phyloP scores from a whole-genome alignment of 805 yeast species.

The Metschnikowia anglica region DNA sequence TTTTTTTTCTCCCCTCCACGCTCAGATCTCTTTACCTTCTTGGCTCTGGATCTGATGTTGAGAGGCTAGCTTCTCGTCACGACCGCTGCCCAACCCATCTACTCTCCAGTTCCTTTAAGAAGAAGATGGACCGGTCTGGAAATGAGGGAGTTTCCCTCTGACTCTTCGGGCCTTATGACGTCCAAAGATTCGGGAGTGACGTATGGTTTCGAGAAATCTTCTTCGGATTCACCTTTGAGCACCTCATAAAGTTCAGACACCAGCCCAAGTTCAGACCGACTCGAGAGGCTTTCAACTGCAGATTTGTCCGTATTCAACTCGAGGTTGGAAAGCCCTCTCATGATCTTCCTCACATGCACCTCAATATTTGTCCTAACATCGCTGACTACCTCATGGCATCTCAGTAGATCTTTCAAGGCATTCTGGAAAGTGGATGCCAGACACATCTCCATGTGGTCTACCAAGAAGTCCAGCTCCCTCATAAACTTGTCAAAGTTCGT shows the following conservation, averaged over 20 bases:
- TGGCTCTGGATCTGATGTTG: too few relatives aligned
- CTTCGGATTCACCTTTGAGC: neutral
- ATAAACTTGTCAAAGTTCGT: neutral
- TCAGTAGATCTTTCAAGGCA: neutral
- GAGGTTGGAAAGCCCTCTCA: neutral
- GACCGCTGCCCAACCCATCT: too few relatives aligned
- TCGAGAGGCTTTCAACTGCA: neutral
- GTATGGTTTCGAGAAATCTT: neutral
- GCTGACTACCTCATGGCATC: neutral
- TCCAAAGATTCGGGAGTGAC: neutral
- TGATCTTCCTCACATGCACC: neutral
- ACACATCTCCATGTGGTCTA: neutral
- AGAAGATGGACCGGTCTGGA: too few relatives aligned
- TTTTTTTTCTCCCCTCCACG: too few relatives aligned
- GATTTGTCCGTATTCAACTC: neutral
- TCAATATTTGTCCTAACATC: neutral
- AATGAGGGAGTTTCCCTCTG: too few relatives aligned
- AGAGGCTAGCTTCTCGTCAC: too few relatives aligned
- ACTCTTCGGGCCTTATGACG: too few relatives aligned
- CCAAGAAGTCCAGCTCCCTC: conserved; percentile 5
- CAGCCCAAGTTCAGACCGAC: neutral
- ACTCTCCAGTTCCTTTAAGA: too few relatives aligned
- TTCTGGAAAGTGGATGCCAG: neutral
- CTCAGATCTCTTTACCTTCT: too few relatives aligned
- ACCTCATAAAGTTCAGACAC: neutral